A percentile compares a stretch with the other conserved stretches of the same genome.
Conservation (phyloP, 192 early-diverging fungal genomes). For the Phlyctochytrium bullatum region DNA sequence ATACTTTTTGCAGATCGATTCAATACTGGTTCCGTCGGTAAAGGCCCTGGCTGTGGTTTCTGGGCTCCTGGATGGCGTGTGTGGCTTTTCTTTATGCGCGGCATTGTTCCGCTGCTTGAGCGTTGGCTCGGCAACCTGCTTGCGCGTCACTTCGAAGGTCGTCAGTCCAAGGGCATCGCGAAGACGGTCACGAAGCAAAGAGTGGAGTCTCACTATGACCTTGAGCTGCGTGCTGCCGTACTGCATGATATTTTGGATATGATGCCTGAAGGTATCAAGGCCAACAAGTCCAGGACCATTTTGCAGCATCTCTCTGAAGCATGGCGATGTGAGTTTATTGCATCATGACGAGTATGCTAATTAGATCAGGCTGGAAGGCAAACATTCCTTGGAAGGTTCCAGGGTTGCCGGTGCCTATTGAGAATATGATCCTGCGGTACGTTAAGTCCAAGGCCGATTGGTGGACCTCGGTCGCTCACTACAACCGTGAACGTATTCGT, state of each 20-base stretch:
- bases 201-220: conserved; percentile 96
- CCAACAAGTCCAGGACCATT: conserved; percentile 93
- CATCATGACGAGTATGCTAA: too few relatives aligned
- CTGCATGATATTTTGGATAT: conserved; percentile 99
- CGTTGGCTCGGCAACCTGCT: conserved; percentile 98
- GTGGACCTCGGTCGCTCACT: conserved; percentile 99
- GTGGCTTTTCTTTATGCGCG: conserved; percentile 99
- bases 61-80: conserved; percentile 99
- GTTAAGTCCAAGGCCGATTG: conserved; percentile 99
- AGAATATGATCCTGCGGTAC: conserved; percentile 99
- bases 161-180: conserved; percentile 93
- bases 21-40: conserved; percentile 95
- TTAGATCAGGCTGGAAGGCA: conserved; percentile 96
- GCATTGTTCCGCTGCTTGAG: conserved; percentile 94
- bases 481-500: conserved; percentile 98
- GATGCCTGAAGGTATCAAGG: conserved; percentile 99
- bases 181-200: conserved; percentile 99
- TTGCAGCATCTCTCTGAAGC: conserved; percentile 95
- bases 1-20: conserved; percentile 59
- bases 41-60: conserved; percentile 97
- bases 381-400: conserved; percentile 99
- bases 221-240: conserved; percentile 96
- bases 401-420: conserved; percentile 94
- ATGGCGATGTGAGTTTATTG: conserved; percentile 74
- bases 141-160: conserved; percentile 98